A percentile compares a stretch with the other conserved stretches of the same genome.
Conservation (phyloP, 306 rosid species). For the Ormosia emarginata region DNA sequence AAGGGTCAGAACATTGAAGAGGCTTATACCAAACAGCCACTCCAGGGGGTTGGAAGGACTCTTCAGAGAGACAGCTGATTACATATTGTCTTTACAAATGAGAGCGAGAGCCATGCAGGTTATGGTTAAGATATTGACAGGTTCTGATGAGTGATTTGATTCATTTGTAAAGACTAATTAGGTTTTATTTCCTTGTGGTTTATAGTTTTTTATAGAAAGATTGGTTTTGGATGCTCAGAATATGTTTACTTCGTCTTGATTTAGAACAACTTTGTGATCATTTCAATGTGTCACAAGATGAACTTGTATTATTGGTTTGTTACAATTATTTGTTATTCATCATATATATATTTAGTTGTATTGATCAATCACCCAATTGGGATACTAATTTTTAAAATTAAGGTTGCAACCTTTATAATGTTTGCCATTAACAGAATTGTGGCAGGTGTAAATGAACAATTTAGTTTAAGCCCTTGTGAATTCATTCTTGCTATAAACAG, state of each 20-base stretch:
- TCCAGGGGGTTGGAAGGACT: constrained; percentile 68
- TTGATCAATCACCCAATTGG: background rate
- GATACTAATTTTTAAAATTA: background rate
- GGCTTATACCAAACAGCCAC: constrained; percentile 48
- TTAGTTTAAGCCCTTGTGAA: background rate
- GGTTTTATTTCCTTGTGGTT: constrained; percentile 11
- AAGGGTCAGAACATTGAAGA: constrained; percentile 66
- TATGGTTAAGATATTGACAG: constrained; percentile 60
- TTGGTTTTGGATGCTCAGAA: constrained; percentile 23
- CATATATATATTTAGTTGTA: background rate
- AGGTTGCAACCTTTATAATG: background rate
- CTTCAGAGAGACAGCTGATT: constrained; percentile 72
- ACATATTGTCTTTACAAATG: constrained; percentile 66
- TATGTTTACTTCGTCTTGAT: constrained; percentile 1
- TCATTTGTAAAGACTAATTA: constrained; percentile 33
- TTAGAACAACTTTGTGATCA: constrained; percentile 23
- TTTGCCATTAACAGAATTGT: background rate
- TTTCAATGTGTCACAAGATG: constrained; percentile 13
- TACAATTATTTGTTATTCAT: constrained; percentile 15
- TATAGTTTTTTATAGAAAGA: constrained; percentile 11
- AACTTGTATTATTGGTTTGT: background rate
- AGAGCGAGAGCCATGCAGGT: constrained; percentile 80
- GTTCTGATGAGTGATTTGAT: constrained; percentile 33
- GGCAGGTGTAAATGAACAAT: background rate
- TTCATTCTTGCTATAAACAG: background rate